These are phyloP conservation scores for Magnusiomyces tetraspermus DNA, from an alignment of 1,139 yeast species.

Conservation along the genomic window DNA sequence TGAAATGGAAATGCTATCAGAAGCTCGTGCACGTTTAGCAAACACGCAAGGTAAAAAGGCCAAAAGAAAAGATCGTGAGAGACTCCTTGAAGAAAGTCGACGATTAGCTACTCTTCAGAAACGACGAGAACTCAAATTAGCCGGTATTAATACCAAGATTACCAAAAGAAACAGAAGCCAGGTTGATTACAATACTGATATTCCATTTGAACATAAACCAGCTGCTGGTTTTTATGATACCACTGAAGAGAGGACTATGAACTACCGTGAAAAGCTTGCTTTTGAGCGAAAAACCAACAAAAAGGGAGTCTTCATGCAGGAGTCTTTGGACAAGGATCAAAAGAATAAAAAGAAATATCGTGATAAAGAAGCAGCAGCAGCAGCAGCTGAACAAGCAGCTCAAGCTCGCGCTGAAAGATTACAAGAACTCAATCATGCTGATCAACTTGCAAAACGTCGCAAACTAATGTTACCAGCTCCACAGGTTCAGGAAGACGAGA, in stretches of 20 bases:
- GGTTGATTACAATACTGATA: conserved; percentile 74
- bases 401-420: conserved; percentile 35
- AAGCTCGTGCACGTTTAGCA: conserved; percentile 84
- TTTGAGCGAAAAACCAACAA: conserved; percentile 42
- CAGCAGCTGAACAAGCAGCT: conserved; percentile 27
- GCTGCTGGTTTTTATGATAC: conserved; percentile 63
- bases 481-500: conserved; percentile 32
- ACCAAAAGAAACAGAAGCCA: conserved; percentile 45
- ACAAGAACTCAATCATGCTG: conserved; percentile 30
- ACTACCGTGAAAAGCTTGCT: conserved; percentile 33
- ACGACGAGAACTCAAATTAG: conserved; percentile 75
- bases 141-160: conserved; percentile 59
- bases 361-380: conserved; percentile 16
- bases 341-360: conserved; percentile 28
- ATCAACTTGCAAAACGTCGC: conserved; percentile 41
- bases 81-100: conserved; percentile 64
- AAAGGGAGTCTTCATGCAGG: conserved; percentile 41
- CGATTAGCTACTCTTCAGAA: conserved; percentile 70
- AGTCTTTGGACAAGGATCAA: conserved; percentile 28
- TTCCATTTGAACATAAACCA: conserved; percentile 73
- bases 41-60: conserved; percentile 96
- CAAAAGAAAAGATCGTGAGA: conserved; percentile 77
- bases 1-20: conserved; percentile 85
- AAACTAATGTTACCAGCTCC: conserved; percentile 50
- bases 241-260: conserved; percentile 43